Conservation (phyloP, 2,329 filamentous ascomycete species). For the Colletotrichum sp. region DNA sequence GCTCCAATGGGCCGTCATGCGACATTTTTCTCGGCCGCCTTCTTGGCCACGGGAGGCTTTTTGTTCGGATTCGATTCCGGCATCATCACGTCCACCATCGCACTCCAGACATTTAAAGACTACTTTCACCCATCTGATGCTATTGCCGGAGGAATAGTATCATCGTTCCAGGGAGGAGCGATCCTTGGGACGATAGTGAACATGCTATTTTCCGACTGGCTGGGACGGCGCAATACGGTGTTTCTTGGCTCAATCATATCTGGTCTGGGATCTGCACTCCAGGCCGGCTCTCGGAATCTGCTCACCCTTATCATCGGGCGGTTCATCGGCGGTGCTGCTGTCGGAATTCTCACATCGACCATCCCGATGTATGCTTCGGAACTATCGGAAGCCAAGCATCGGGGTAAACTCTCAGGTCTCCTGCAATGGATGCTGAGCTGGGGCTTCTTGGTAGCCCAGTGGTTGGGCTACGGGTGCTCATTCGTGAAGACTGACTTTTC, state of each 20-base stretch:
- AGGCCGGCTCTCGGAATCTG: conserved; percentile 33
- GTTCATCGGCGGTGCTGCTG: conserved; percentile 52
- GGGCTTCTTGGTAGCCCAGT: conserved; percentile 44
- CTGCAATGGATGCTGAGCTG: conserved; percentile 50
- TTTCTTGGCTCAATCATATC: conserved; percentile 33
- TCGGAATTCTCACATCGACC: conserved; percentile 51
- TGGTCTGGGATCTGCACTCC: conserved; percentile 32
- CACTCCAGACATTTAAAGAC: conserved; percentile 36
- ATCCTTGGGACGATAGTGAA: conserved; percentile 31
- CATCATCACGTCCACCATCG: conserved; percentile 41
- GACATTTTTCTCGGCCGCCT: conserved; percentile 25
- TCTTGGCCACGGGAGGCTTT: conserved; percentile 30
- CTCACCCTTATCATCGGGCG: conserved; percentile 53
- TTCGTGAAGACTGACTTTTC: conserved; percentile 30
- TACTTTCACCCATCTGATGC: conserved; percentile 43
- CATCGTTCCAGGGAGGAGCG: conserved; percentile 32
- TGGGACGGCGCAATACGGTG: conserved; percentile 34
- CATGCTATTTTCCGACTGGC: conserved; percentile 32
- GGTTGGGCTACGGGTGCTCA: conserved; percentile 36
- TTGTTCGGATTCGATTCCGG: conserved; percentile 53
- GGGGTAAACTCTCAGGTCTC: conserved; percentile 43
- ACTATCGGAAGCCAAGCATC: conserved; percentile 39
- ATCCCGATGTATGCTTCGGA: conserved; percentile 53
- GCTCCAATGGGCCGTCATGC: conserved; percentile 14
- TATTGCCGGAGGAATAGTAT: conserved; percentile 28